Percentiles rank a stretch among this genome's conserved stretches.
Conservation (phyloP, 2,329 filamentous ascomycete species). For the Metarhizium sp. region DNA sequence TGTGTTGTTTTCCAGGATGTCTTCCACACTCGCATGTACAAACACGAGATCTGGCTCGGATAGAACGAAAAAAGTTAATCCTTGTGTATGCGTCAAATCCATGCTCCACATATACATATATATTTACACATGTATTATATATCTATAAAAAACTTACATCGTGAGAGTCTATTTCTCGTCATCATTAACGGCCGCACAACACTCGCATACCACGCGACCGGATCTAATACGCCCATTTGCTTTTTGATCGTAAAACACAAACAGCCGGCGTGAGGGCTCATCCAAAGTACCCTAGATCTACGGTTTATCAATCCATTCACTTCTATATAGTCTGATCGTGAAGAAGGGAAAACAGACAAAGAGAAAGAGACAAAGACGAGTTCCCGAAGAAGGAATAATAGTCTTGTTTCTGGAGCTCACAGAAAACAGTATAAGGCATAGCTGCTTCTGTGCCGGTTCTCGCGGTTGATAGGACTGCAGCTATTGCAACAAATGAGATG, state of each 20-base stretch:
- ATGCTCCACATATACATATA: neutral
- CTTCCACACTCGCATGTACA: too few species aligned
- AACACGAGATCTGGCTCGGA: too few species aligned
- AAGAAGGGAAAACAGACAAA: neutral
- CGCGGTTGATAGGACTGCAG: neutral
- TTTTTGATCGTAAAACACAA: neutral
- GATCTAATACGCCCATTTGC: neutral
- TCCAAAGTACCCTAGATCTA: slow-evolving; percentile 1
- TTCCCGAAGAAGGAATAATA: neutral
- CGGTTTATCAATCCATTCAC: neutral
- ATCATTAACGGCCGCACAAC: neutral
- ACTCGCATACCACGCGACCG: neutral
- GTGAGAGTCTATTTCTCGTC: neutral
- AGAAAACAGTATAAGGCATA: neutral
- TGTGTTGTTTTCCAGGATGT: too few species aligned
- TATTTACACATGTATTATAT: too few species aligned
- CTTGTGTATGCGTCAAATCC: too few species aligned
- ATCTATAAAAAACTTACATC: neutral
- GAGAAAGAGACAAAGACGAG: neutral
- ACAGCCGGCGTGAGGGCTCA: neutral
- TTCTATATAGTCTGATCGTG: neutral
- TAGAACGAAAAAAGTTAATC: too few species aligned
- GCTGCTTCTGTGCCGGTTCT: neutral
- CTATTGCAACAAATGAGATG: neutral
- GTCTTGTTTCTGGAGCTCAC: neutral